Evolutionary conservation across 345 rosid genomes (phyloP).

Genomic region (Psidium friedrichsthalianum): DNA sequence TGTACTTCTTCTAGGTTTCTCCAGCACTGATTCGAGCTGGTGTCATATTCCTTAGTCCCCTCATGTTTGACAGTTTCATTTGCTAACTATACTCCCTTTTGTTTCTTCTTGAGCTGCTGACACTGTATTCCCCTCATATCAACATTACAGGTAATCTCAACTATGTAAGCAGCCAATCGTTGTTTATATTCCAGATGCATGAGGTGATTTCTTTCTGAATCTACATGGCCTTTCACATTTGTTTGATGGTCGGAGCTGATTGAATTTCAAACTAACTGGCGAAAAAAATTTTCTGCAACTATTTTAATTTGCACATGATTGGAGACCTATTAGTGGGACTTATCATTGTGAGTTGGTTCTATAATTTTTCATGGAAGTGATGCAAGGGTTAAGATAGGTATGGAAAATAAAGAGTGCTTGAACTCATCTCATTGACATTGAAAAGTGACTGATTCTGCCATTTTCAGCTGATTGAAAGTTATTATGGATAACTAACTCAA

Average conservation of each 20-base stretch:
- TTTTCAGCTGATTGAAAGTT: background rate
- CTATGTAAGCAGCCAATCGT: constrained; percentile 63
- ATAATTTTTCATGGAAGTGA: background rate
- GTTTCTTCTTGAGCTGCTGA: too few species aligned
- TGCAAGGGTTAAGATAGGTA: background rate
- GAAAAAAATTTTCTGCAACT: background rate
- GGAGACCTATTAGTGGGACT: background rate
- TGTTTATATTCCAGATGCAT: constrained; percentile 73
- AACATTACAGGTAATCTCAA: constrained; percentile 77
- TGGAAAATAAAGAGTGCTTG: background rate
- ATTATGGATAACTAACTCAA: background rate
- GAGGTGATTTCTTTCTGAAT: constrained; percentile 34
- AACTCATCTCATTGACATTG: background rate
- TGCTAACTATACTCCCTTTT: too few species aligned
- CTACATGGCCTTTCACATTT: background rate
- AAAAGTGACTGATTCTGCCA: background rate
- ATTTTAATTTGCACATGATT: background rate
- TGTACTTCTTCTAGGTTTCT: too few species aligned
- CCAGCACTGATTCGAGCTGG: too few species aligned
- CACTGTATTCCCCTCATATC: too few species aligned
- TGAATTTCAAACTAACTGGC: background rate
- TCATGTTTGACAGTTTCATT: too few species aligned
- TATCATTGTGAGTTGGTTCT: background rate
- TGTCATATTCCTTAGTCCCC: too few species aligned
- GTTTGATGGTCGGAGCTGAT: background rate